Evolutionary conservation across 352 stramenopile species (phyloP).

Genomic region (Elongisporangium undulatum): DNA sequence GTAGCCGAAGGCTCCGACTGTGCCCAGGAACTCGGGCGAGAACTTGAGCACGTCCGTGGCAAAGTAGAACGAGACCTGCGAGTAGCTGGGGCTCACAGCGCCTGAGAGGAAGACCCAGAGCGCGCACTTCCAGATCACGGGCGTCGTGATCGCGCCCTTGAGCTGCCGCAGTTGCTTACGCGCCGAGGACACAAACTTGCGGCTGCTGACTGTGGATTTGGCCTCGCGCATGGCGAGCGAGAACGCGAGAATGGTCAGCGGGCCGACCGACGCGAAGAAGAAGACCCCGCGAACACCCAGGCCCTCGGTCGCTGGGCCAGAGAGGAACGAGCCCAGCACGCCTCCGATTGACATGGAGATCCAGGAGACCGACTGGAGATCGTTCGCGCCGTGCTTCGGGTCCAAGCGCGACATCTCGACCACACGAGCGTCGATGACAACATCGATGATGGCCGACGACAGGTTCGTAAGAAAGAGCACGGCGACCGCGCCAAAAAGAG

Average conservation of each 20-base stretch:
- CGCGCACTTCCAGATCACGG: conserved; percentile 94
- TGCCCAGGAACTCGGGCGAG: conserved; percentile 93
- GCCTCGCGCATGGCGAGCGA: conserved; percentile 87
- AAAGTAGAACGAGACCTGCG: conserved; percentile 96
- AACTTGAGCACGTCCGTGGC: conserved; percentile 94
- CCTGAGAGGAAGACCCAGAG: conserved; percentile 95
- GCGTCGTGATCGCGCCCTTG: conserved; percentile 76
- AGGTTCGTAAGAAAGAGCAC: conserved; percentile 81
- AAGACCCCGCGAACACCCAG: conserved; percentile 92
- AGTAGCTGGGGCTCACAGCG: conserved; percentile 90
- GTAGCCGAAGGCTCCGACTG: conserved; percentile 73
- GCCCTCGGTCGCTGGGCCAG: conserved; percentile 85
- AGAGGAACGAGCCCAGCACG: conserved; percentile 92
- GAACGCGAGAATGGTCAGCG: conserved; percentile 88
- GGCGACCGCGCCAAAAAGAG: conserved; percentile 41
- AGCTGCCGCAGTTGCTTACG: conserved; percentile 57
- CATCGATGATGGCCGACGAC: conserved; percentile 92
- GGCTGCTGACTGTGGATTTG: conserved; percentile 35
- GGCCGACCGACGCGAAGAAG: conserved; percentile 86
- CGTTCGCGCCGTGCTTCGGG: conserved; percentile 84
- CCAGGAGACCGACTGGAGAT: conserved; percentile 95
- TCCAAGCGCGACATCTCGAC: conserved; percentile 92
- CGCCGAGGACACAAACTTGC: conserved; percentile 46
- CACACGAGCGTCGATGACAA: conserved; percentile 95
- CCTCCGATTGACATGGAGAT: conserved; percentile 89